Conservation (phyloP, 2,329 filamentous ascomycete genomes). For the Chaetomium olivaceum region DNA sequence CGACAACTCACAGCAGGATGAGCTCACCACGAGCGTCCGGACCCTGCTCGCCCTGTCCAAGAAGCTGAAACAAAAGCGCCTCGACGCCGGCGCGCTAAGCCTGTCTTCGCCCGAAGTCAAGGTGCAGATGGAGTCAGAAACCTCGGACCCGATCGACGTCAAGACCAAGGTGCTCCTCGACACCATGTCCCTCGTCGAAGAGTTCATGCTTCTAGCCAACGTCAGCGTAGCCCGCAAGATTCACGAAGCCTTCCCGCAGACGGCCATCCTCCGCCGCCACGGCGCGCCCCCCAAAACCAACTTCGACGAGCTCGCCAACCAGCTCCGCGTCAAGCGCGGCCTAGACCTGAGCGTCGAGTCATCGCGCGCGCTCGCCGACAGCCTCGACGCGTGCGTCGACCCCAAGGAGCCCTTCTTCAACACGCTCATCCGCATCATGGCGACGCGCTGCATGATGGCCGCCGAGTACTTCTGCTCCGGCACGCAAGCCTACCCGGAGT, state of each 20-base stretch:
- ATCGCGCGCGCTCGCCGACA: constrained; percentile 90
- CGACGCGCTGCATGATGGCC: constrained; percentile 98
- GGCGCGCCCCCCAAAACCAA: constrained; percentile 90
- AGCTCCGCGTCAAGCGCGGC: constrained; percentile 82
- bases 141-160: constrained; percentile 92
- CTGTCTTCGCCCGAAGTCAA: constrained; percentile 97
- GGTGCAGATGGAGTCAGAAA: constrained; percentile 92
- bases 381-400: constrained; percentile 82
- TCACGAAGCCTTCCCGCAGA: constrained; percentile 90
- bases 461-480: constrained; percentile 98
- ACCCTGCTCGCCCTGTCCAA: constrained; percentile 84
- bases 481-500: constrained; percentile 88
- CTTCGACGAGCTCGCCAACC: constrained; percentile 90
- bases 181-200: constrained; percentile 96
- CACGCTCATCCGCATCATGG: constrained; percentile 94
- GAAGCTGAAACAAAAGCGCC: constrained; percentile 90
- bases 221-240: constrained; percentile 89
- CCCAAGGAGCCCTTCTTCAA: constrained; percentile 91
- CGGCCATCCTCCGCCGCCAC: constrained; percentile 89
- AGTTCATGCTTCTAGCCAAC: constrained; percentile 99
- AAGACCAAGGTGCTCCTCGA: constrained; percentile 93
- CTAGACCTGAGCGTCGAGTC: constrained; percentile 81
- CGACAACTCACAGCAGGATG: constrained; percentile 81
- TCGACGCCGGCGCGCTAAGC: constrained; percentile 93
- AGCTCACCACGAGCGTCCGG: constrained; percentile 87